Conservation (phyloP, 1,284 basidiomycete genomes). For the Hemileia vastatrix region DNA sequence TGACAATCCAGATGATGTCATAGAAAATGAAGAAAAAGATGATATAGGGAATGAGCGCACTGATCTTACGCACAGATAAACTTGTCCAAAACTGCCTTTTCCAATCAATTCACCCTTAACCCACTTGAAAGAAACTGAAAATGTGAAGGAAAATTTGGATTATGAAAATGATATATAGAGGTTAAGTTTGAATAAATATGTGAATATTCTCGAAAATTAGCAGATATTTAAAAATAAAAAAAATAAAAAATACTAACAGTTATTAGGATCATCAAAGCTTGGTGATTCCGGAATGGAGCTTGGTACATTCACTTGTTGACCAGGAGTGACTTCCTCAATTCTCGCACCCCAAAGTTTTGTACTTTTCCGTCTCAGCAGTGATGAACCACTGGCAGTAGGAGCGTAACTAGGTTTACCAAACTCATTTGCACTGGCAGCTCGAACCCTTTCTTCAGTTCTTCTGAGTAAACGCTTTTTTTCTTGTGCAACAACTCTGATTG, state of each 20-base stretch:
- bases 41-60: background rate
- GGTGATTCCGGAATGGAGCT: constrained; percentile 40
- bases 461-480: constrained; percentile 31
- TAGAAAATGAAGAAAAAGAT: background rate
- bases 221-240: background rate
- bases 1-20: background rate
- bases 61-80: constrained; percentile 56
- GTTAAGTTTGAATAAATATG: background rate
- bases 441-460: constrained; percentile 1
- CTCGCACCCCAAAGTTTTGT: constrained; percentile 94
- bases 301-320: constrained; percentile 40
- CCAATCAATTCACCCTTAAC: constrained; percentile 95
- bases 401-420: constrained; percentile 26
- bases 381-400: constrained; percentile 25
- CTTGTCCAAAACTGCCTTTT: constrained; percentile 89
- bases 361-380: constrained; percentile 64
- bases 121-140: constrained; percentile 86
- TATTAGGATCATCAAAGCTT: constrained; percentile 35
- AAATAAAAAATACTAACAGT: constrained; percentile 29
- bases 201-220: too few relatives aligned
- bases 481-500: constrained; percentile 81
- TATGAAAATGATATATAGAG: background rate
- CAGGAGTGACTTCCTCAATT: constrained; percentile 82
- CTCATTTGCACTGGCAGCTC: background rate
- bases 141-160: background rate